Conservation (phyloP, 192 early-diverging fungal genomes). For the Entrophospora sp. region DNA sequence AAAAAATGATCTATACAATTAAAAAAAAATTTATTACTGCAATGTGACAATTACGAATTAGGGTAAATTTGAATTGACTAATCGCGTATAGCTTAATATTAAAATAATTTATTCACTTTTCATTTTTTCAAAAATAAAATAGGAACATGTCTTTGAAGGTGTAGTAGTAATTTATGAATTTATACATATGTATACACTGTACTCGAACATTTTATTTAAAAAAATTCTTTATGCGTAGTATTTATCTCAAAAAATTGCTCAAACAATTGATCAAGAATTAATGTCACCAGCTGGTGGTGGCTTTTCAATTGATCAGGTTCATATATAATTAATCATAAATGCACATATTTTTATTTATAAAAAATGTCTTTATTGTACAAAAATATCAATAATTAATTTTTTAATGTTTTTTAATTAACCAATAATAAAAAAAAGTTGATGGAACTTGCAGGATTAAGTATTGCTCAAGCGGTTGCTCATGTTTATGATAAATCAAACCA, state of each 20-base stretch:
- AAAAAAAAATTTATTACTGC: conserved; percentile 80
- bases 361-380: background rate
- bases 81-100: too few relatives aligned
- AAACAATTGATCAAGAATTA: conserved; percentile 73
- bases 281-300: conserved; percentile 67
- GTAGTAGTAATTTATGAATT: too few relatives aligned
- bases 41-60: too few relatives aligned
- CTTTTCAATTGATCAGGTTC: conserved; percentile 86
- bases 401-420: background rate
- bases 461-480: conserved; percentile 74
- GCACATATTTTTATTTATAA: background rate
- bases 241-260: conserved; percentile 54
- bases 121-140: too few relatives aligned
- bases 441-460: conserved; percentile 75
- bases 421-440: background rate
- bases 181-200: too few relatives aligned
- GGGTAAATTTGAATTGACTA: too few relatives aligned
- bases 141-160: too few relatives aligned
- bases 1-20: conserved; percentile 57
- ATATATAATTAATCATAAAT: conserved; percentile 36
- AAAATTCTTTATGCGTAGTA: too few relatives aligned
- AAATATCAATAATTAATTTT: background rate
- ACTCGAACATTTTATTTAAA: too few relatives aligned
- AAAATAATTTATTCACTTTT: too few relatives aligned
- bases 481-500: conserved; percentile 48